Conservation (phyloP, 2,329 filamentous ascomycete genomes). For the Pyricularia sp. region DNA sequence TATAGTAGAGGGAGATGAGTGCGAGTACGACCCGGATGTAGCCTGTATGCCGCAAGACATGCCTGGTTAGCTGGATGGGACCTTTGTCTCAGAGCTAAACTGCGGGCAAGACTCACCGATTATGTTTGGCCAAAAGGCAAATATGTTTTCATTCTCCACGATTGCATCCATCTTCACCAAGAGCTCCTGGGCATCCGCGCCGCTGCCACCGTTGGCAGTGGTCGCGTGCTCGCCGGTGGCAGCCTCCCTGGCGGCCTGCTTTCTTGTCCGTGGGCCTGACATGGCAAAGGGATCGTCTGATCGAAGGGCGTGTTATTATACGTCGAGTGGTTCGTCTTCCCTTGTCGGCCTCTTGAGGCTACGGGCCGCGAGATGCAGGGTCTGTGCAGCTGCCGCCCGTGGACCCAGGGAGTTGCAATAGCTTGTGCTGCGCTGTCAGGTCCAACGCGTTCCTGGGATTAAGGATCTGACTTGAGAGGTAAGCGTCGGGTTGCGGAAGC, state of each 20-base stretch:
- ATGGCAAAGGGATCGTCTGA: slow-evolving; percentile 10
- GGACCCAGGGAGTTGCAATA: neutral
- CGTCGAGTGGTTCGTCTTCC: neutral
- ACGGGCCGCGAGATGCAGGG: neutral
- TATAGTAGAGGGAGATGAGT: slow-evolving; percentile 92
- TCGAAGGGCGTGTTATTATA: neutral
- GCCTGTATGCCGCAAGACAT: slow-evolving; percentile 34
- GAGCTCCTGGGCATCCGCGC: slow-evolving; percentile 12
- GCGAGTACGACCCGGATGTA: slow-evolving; percentile 73
- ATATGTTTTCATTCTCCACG: slow-evolving; percentile 59
- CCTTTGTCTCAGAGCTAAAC: neutral
- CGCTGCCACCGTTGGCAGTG: slow-evolving; percentile 25
- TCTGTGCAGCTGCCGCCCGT: neutral
- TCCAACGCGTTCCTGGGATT: neutral
- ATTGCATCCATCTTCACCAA: slow-evolving; percentile 19
- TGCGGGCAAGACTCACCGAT: slow-evolving; percentile 45
- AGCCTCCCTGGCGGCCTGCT: slow-evolving; percentile 17
- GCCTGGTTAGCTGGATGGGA: neutral
- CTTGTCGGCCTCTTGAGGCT: neutral
- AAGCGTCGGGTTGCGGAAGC: neutral
- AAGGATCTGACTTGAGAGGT: neutral
- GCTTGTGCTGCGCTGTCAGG: neutral
- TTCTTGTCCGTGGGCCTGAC: slow-evolving; percentile 18
- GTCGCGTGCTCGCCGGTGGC: slow-evolving; percentile 10
- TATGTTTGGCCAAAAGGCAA: slow-evolving; percentile 72